These are phyloP conservation scores for Saccharata proteae DNA, from an alignment of 2,329 filamentous ascomycete species.

Conservation along the genomic window DNA sequence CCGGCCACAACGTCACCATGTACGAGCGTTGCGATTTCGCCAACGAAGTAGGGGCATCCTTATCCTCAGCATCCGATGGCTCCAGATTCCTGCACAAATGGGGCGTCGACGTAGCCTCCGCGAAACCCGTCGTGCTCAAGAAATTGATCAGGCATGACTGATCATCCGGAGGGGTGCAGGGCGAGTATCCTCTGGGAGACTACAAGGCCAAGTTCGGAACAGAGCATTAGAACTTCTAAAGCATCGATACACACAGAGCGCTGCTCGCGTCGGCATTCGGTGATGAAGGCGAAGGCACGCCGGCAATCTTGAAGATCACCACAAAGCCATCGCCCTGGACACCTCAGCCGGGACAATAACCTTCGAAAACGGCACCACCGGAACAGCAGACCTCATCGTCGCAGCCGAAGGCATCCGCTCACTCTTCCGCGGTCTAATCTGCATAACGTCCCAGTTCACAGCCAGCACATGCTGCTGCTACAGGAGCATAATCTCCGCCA, in stretches of 20 bases:
- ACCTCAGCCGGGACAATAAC: constrained; percentile 25
- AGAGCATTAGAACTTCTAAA: constrained; percentile 55
- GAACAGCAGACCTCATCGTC: constrained; percentile 47
- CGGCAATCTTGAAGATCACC: constrained; percentile 47
- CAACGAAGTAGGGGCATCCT: constrained; percentile 47
- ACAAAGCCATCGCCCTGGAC: constrained; percentile 39
- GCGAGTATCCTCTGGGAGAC: constrained; percentile 50
- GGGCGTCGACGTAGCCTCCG: constrained; percentile 51
- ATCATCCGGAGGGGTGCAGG: constrained; percentile 55
- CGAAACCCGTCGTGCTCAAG: constrained; percentile 52
- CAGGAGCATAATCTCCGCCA: constrained; percentile 47
- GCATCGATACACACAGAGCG: constrained; percentile 58
- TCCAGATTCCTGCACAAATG: constrained; percentile 59
- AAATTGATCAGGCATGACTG: constrained; percentile 60
- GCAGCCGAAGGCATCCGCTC: constrained; percentile 54
- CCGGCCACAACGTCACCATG: constrained; percentile 46
- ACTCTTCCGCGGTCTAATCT: background rate
- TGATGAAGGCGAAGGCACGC: constrained; percentile 39
- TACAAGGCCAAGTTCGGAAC: too few relatives aligned
- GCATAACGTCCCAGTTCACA: background rate
- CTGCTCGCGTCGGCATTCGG: constrained; percentile 47
- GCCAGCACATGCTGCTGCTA: constrained; percentile 39
- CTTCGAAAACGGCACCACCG: constrained; percentile 36
- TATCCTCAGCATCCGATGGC: constrained; percentile 53
- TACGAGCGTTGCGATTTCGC: constrained; percentile 56